These are phyloP conservation scores for Solanum clarkiae DNA, from an alignment of 257 asterid species.

Conservation along the genomic window DNA sequence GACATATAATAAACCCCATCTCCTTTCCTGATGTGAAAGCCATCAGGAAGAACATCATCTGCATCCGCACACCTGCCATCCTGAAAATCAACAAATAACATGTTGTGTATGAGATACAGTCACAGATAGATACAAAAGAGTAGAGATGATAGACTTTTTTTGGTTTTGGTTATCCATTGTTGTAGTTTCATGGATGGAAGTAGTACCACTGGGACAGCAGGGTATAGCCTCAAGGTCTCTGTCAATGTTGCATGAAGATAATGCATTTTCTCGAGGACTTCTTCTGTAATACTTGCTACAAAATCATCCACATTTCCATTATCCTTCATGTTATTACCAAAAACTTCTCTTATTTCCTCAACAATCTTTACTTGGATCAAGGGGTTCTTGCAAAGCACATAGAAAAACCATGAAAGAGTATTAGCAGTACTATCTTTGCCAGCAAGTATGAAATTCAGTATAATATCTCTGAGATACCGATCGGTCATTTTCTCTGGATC, in stretches of 20 bases:
- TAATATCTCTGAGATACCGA: slow-evolving; percentile 51
- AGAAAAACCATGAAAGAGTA: slow-evolving; percentile 73
- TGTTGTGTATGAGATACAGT: neutral
- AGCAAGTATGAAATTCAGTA: slow-evolving; percentile 57
- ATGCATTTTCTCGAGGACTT: slow-evolving; percentile 54
- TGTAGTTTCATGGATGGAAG: neutral
- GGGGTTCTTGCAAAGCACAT: slow-evolving; percentile 48
- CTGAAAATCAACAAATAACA: slow-evolving; percentile 10
- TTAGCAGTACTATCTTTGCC: slow-evolving; percentile 69
- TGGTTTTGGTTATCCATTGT: neutral
- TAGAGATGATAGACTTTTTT: neutral
- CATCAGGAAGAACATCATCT: slow-evolving; percentile 71
- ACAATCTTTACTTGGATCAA: slow-evolving; percentile 39
- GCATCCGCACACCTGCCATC: slow-evolving; percentile 61
- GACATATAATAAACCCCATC: slow-evolving; percentile 49
- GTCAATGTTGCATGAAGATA: slow-evolving; percentile 62
- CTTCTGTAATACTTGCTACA: slow-evolving; percentile 33
- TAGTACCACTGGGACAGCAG: slow-evolving; percentile 63
- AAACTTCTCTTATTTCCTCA: slow-evolving; percentile 19
- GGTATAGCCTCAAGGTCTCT: slow-evolving; percentile 66
- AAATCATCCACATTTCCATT: slow-evolving; percentile 14
- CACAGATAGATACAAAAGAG: neutral
- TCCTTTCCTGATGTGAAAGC: slow-evolving; percentile 45
- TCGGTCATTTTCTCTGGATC: slow-evolving; percentile 46
- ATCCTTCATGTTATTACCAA: slow-evolving; percentile 1